phyloP scores from a whole-genome alignment of 2,329 filamentous ascomycete species.

The Chaetomiaceae sp. region DNA sequence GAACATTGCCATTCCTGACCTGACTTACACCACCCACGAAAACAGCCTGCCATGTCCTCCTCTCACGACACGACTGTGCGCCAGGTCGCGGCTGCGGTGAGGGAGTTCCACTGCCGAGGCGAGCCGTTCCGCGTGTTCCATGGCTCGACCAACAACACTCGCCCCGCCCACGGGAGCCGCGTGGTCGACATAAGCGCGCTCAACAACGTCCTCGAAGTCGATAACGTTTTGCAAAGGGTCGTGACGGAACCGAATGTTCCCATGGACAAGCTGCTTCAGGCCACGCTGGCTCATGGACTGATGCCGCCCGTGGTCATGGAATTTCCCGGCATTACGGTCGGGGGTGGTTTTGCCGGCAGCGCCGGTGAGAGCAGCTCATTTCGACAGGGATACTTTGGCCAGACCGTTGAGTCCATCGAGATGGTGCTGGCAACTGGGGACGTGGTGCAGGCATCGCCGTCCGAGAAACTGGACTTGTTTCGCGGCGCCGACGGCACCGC shows the following conservation, averaged over 20 bases:
- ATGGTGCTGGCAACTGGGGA: slow-evolving; percentile 59
- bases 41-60: too few species aligned
- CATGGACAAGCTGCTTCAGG: slow-evolving; percentile 63
- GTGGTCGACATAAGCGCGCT: slow-evolving; percentile 63
- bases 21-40: too few species aligned
- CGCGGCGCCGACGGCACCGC: slow-evolving; percentile 59
- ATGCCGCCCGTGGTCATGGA: slow-evolving; percentile 69
- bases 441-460: slow-evolving; percentile 47
- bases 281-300: slow-evolving; percentile 55
- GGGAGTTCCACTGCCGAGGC: slow-evolving; percentile 33
- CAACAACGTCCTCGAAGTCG: slow-evolving; percentile 55
- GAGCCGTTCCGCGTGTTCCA: slow-evolving; percentile 65
- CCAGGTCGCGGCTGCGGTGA: slow-evolving; percentile 38
- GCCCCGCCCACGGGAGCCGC: slow-evolving; percentile 48
- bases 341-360: slow-evolving; percentile 51
- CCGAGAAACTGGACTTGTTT: slow-evolving; percentile 54
- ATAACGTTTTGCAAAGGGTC: slow-evolving; percentile 46
- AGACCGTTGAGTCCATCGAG: slow-evolving; percentile 55
- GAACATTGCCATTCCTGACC: too few species aligned
- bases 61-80: slow-evolving; percentile 41
- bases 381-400: slow-evolving; percentile 60
- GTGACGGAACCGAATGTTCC: slow-evolving; percentile 65
- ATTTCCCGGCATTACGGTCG: slow-evolving; percentile 67
- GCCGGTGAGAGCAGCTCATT: slow-evolving; percentile 65
- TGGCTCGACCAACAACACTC: slow-evolving; percentile 71